Evolutionary conservation across 2,329 filamentous ascomycete genomes (phyloP).

Genomic region (Ceratocystis colombiana): DNA sequence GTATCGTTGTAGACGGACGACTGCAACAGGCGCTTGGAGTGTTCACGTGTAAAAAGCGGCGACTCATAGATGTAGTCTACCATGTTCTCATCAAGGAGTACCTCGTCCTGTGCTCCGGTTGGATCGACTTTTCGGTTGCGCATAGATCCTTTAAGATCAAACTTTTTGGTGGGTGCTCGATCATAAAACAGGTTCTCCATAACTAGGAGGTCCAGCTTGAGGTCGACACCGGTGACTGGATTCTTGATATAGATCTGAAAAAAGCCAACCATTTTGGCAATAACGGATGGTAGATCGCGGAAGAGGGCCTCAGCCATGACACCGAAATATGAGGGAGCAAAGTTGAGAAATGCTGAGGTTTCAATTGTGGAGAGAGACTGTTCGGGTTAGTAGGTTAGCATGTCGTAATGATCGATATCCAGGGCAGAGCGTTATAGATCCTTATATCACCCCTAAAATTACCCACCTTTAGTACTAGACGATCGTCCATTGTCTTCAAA

Average conservation of each 20-base stretch:
- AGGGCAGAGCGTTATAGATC: too few species aligned
- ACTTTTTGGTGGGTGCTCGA: slow-evolving; percentile 74
- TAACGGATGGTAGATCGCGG: slow-evolving; percentile 87
- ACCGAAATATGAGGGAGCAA: slow-evolving; percentile 92
- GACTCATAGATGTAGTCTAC: slow-evolving; percentile 98
- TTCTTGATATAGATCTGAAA: slow-evolving; percentile 98
- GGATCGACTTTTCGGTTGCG: slow-evolving; percentile 94
- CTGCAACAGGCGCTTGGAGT: slow-evolving; percentile 85
- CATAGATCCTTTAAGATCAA: slow-evolving; percentile 97
- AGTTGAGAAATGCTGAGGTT: slow-evolving; percentile 85
- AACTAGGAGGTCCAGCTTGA: slow-evolving; percentile 84
- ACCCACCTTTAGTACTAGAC: slow-evolving; percentile 69
- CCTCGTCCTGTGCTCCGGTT: slow-evolving; percentile 91
- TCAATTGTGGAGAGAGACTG: slow-evolving; percentile 83
- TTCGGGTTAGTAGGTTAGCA: background rate
- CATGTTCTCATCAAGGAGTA: slow-evolving; percentile 95
- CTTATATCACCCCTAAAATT: background rate
- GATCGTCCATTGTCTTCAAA: slow-evolving; percentile 88
- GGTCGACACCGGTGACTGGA: slow-evolving; percentile 77
- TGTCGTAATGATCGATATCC: background rate
- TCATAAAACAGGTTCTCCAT: slow-evolving; percentile 99
- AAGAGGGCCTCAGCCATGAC: slow-evolving; percentile 97
- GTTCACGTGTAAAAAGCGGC: slow-evolving; percentile 86
- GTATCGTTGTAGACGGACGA: slow-evolving; percentile 97
- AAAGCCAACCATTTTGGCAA: slow-evolving; percentile 98